Conservation (phyloP, 768 basidiomycete genomes). For the Agrocybe praecox region DNA sequence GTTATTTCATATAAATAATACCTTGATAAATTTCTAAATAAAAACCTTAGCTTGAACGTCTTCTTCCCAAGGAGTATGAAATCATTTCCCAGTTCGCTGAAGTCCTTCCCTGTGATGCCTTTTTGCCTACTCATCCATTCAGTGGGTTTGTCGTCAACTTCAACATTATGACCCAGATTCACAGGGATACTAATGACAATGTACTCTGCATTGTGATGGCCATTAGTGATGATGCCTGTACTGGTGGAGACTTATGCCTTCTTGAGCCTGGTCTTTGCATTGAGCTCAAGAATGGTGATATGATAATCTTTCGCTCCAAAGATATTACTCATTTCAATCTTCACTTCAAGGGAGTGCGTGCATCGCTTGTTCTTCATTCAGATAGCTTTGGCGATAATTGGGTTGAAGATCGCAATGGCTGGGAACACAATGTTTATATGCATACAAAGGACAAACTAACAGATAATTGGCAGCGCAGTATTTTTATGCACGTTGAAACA, state of each 20-base stretch:
- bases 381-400: slow-evolving; percentile 8
- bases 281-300: slow-evolving; percentile 10
- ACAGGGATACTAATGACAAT: slow-evolving; percentile 22
- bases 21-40: too few species aligned
- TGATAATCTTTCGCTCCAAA: slow-evolving; percentile 14
- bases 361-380: slow-evolving; percentile 22
- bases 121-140: slow-evolving; percentile 23
- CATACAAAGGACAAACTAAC: neutral
- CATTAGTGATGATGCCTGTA: slow-evolving; percentile 12
- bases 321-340: slow-evolving; percentile 23
- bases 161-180: slow-evolving; percentile 19
- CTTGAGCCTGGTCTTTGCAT: slow-evolving; percentile 19
- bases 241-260: slow-evolving; percentile 19
- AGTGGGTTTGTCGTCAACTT: slow-evolving; percentile 27
- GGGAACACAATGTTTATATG: slow-evolving; percentile 1
- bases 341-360: slow-evolving; percentile 17
- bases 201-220: slow-evolving; percentile 22
- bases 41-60: slow-evolving; percentile 15
- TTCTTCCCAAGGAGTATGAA: slow-evolving; percentile 21
- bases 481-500: too few species aligned
- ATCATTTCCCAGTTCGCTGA: slow-evolving; percentile 18
- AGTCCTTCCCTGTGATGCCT: slow-evolving; percentile 16
- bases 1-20: too few species aligned
- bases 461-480: neutral
- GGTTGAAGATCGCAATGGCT: slow-evolving; percentile 6